Evolutionary conservation across 2,329 filamentous ascomycete species (phyloP).

Genomic region (Reticulascus tulasneorum): DNA sequence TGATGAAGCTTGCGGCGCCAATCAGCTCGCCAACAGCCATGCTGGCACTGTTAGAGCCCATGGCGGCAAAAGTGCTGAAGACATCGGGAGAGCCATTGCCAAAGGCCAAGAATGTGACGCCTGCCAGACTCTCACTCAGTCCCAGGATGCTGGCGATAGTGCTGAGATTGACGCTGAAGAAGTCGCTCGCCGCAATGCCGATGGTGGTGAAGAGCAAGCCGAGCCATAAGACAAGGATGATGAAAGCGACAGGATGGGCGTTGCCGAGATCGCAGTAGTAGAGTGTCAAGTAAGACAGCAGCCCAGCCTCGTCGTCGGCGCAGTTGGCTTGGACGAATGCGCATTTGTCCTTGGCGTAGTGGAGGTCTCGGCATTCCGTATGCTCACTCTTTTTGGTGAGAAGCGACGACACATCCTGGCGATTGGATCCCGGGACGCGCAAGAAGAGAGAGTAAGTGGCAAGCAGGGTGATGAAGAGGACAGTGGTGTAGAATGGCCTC

Average conservation of each 20-base stretch:
- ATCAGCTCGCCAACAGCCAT: conserved; percentile 93
- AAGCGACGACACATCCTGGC: conserved; percentile 15
- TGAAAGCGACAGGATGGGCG: conserved; percentile 73
- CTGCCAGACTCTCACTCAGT: conserved; percentile 92
- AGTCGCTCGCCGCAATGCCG: conserved; percentile 95
- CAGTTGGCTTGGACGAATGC: conserved; percentile 81
- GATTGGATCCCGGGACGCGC: conserved; percentile 5
- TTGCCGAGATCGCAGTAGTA: conserved; percentile 80
- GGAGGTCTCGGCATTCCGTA: conserved; percentile 72
- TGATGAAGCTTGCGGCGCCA: conserved; percentile 93
- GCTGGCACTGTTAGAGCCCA: conserved; percentile 95
- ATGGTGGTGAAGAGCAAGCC: conserved; percentile 92
- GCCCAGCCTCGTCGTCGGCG: conserved; percentile 81
- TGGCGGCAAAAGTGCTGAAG: conserved; percentile 97
- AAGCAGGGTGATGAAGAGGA: conserved; percentile 42
- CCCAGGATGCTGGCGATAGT: conserved; percentile 86
- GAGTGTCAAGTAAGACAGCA: conserved; percentile 81
- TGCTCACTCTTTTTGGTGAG: conserved; percentile 22
- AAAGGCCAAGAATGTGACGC: conserved; percentile 93
- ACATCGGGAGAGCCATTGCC: conserved; percentile 98
- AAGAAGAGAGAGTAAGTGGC: conserved; percentile 40
- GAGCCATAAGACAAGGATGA: conserved; percentile 76
- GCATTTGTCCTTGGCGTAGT: conserved; percentile 75
- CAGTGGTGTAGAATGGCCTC: conserved; percentile 46
- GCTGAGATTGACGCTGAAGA: conserved; percentile 94